Base-by-base conservation (phyloP, 2,329 filamentous ascomycete genomes). In the Claviceps paspali region DNA sequence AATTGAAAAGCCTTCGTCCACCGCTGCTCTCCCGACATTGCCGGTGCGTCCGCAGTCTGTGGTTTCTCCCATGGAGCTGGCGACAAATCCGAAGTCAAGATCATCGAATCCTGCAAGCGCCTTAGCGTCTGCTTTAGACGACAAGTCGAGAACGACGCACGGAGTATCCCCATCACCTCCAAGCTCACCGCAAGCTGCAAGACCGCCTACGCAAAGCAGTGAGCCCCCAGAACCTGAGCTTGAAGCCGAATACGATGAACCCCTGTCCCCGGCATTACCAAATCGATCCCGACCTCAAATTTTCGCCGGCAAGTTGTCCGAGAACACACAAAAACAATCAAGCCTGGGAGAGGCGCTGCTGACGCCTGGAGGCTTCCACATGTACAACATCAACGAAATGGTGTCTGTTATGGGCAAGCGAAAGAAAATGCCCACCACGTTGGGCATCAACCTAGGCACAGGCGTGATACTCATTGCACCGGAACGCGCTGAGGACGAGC, bases 361-460 rank as follows among this genome's bases (percentile, higher is more conserved):
- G 22, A 78, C 79, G 2, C 82, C 83, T 5, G 82, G 83, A 14
- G 84, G 83, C 2, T 96, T 87, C 53, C 87, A 92, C 52, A 68
- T 96, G 57, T 96, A 95, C 61, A 95, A 94, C 50, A 87, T 96
- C 50, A 93, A 87, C 54, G 88, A 96, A 60, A 94, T 94, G 82
- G 76, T 94, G 4, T 88, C 86, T n/a, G 76, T 91, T 31, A 87
- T 94, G 76, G 88, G 88, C 39, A 94, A 93, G 64, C 81, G 83
- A 51, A 94, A 94, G 67, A 96, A 96, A 63, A 91, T 95, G 83
- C 86, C 88, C 1, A 94, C 86, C n/a, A 94, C 84, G 0, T 60
- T 96, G 27, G 88, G 88, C n/a, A 80, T 96, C 52, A 95, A 96
- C 53, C 67, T 91, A 39, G 78, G 80, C 33, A 92, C 84, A 12